Evolutionary conservation across 441 rosid genomes (phyloP).

Genomic region (Arabidopsis lyrata): DNA sequence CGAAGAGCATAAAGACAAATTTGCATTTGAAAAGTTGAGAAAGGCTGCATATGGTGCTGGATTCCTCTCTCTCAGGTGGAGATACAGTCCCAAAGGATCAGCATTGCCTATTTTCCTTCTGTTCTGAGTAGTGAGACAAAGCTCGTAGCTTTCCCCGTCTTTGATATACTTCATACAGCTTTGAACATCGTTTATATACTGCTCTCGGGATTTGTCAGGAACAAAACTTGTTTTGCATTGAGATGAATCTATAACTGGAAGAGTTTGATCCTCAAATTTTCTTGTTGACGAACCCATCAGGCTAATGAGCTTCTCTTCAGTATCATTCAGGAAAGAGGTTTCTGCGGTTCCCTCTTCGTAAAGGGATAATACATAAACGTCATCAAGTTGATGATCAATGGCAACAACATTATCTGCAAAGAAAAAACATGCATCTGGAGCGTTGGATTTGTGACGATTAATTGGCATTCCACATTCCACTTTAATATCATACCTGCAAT

Average conservation of each 20-base stretch:
- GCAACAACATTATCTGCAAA: conserved; percentile 78
- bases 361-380: conserved; percentile 75
- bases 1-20: conserved; percentile 80
- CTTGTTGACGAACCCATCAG: conserved; percentile 48
- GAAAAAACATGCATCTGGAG: conserved; percentile 95
- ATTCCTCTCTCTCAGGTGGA: conserved; percentile 82
- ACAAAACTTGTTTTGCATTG: conserved; percentile 53
- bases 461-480: conserved; percentile 81
- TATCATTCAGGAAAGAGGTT: conserved; percentile 69
- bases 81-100: conserved; percentile 82
- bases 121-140: conserved; percentile 90
- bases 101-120: conserved; percentile 59
- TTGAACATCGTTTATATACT: conserved; percentile 72
- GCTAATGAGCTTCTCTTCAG: conserved; percentile 65
- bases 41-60: conserved; percentile 97
- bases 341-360: conserved; percentile 52
- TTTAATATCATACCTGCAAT: conserved; percentile 85
- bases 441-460: conserved; percentile 73
- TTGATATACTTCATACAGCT: conserved; percentile 76
- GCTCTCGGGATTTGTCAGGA: conserved; percentile 71
- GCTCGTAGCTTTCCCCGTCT: conserved; percentile 99
- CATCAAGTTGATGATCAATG: conserved; percentile 75
- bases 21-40: conserved; percentile 81
- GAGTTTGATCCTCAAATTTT: conserved; percentile 43
- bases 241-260: conserved; percentile 39